Conservation (phyloP, 148 eudicot species). For the Beta vulgaris region DNA sequence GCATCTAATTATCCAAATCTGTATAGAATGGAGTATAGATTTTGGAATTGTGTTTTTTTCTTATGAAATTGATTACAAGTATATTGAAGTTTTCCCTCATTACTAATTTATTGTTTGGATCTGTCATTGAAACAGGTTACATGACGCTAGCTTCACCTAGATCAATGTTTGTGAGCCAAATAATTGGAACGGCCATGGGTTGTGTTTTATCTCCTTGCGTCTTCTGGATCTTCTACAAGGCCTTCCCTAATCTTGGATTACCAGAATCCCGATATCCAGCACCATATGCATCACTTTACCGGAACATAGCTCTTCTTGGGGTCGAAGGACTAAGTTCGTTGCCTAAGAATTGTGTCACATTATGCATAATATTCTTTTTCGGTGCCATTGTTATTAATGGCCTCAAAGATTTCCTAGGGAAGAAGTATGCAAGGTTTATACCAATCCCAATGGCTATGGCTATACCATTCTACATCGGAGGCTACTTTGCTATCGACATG, state of each 20-base stretch:
- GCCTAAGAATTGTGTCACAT: constrained; percentile 56
- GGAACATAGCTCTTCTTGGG: constrained; percentile 63
- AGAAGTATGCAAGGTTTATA: constrained; percentile 37
- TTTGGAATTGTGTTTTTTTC: no score
- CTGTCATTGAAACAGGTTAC: constrained; percentile 50
- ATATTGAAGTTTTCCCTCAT: no score
- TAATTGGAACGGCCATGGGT: constrained; percentile 74
- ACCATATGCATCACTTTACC: constrained; percentile 48
- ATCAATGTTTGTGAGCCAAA: constrained; percentile 74
- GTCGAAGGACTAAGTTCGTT: constrained; percentile 51
- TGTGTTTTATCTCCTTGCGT: constrained; percentile 63
- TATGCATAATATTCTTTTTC: constrained; percentile 50
- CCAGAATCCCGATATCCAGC: constrained; percentile 46
- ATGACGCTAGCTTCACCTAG: constrained; percentile 69
- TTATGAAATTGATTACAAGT: no score
- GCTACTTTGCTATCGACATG: constrained; percentile 68
- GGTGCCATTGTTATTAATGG: constrained; percentile 44
- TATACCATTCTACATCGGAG: constrained; percentile 67
- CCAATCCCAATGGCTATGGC: constrained; percentile 89
- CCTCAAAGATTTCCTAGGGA: constrained; percentile 36
- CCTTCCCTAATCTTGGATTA: constrained; percentile 46
- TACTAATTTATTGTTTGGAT: not conserved
- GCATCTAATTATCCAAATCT: no score
- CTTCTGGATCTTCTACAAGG: constrained; percentile 70
- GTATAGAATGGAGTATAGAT: no score